Evolutionary conservation across 2,329 filamentous ascomycete species (phyloP).

Genomic region (Emergomyces orientalis): DNA sequence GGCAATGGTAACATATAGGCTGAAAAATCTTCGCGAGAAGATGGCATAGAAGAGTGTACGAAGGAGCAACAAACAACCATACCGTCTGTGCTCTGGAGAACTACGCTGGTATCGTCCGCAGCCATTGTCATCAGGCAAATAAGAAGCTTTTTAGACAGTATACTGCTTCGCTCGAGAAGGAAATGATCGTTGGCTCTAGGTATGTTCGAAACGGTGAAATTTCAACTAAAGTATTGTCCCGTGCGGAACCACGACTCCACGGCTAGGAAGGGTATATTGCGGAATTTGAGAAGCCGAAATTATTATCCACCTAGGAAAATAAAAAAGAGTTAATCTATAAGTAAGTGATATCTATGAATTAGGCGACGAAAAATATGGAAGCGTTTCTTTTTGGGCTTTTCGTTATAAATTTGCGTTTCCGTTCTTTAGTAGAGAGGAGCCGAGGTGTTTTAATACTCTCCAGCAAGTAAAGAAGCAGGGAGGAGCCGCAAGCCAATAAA

Average conservation of each 20-base stretch:
- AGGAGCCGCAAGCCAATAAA: neutral
- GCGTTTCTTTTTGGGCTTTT: neutral
- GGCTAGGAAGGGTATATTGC: neutral
- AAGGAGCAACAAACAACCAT: neutral
- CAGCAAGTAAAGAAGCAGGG: neutral
- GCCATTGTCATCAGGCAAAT: neutral
- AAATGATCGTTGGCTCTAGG: neutral
- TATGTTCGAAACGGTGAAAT: neutral
- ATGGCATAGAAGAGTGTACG: neutral
- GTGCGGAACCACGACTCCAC: neutral
- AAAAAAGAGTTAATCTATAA: neutral
- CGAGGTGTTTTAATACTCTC: neutral
- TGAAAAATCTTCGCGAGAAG: neutral
- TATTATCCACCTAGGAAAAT: neutral
- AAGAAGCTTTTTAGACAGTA: neutral
- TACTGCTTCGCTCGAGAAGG: neutral
- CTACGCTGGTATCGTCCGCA: neutral
- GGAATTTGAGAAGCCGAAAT: neutral
- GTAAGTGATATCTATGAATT: neutral
- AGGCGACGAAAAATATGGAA: neutral
- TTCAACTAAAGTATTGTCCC: neutral
- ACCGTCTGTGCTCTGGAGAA: neutral
- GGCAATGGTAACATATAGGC: neutral
- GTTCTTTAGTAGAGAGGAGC: neutral
- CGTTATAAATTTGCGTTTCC: neutral